A percentile compares a stretch with the other conserved stretches of the same genome.
These are phyloP conservation scores for Cladosporium austrohemisphaericum DNA, from an alignment of 2,329 filamentous ascomycete genomes.

Conservation along the genomic window DNA sequence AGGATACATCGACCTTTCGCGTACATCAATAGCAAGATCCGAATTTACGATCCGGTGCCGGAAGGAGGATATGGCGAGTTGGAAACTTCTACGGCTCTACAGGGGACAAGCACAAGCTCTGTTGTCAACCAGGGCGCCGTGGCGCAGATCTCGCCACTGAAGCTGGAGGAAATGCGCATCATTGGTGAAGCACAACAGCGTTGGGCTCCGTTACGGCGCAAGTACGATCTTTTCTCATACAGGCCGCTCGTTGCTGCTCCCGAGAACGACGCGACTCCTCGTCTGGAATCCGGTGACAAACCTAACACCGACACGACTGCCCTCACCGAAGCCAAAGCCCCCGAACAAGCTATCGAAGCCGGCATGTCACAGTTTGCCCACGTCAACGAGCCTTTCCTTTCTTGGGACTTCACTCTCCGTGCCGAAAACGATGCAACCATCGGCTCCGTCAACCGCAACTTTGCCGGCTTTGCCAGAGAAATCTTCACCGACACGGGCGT, in stretches of 20 bases:
- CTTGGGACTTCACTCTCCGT: slow-evolving; percentile 61
- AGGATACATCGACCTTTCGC: slow-evolving; percentile 61
- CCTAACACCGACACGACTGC: slow-evolving; percentile 44
- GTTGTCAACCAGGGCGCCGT: slow-evolving; percentile 41
- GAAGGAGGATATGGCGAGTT: slow-evolving; percentile 34
- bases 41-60: slow-evolving; percentile 52
- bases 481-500: slow-evolving; percentile 64
- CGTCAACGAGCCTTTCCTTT: slow-evolving; percentile 60
- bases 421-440: slow-evolving; percentile 50
- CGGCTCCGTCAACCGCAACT: slow-evolving; percentile 62
- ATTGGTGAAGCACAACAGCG: slow-evolving; percentile 62
- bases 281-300: slow-evolving; percentile 29
- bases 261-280: slow-evolving; percentile 32
- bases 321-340: slow-evolving; percentile 48
- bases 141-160: slow-evolving; percentile 52
- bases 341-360: slow-evolving; percentile 35
- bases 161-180: slow-evolving; percentile 57
- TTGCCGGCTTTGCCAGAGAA: slow-evolving; percentile 59
- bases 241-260: slow-evolving; percentile 36
- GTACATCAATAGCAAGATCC: slow-evolving; percentile 59
- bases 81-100: slow-evolving; percentile 38
- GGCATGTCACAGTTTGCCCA: slow-evolving; percentile 59
- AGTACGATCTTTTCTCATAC: slow-evolving; percentile 63
- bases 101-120: slow-evolving; percentile 42
- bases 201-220: slow-evolving; percentile 59